A percentile compares a stretch with the other conserved stretches of the same genome.
phyloP scores from a whole-genome alignment of 2,329 filamentous ascomycete species.

The Conoideocrella luteorostrata region DNA sequence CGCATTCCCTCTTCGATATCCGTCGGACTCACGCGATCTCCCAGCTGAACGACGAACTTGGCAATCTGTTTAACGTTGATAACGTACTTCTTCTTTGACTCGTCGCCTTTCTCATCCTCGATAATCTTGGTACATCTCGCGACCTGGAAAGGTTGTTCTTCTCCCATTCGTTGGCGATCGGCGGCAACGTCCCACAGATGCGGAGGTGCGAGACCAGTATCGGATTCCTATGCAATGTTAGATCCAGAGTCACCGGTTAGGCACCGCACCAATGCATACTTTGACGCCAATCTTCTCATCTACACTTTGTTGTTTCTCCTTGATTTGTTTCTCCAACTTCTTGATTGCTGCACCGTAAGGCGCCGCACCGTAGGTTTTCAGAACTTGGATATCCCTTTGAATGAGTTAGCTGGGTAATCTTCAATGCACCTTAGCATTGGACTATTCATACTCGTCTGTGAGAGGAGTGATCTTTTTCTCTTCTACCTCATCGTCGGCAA shows the following conservation, averaged over 20 bases:
- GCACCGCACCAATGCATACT: constrained; percentile 32
- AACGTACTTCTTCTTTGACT: constrained; percentile 98
- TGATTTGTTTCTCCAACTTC: constrained; percentile 98
- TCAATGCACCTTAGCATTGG: background rate
- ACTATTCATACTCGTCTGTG: constrained; percentile 77
- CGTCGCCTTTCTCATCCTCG: constrained; percentile 83
- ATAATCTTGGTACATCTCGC: constrained; percentile 99
- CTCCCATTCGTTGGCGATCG: constrained; percentile 95
- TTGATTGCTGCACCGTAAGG: constrained; percentile 91
- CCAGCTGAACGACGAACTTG: constrained; percentile 97
- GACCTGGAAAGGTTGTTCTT: constrained; percentile 96
- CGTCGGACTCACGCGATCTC: constrained; percentile 92
- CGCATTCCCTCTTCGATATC: constrained; percentile 99
- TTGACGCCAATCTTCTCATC: constrained; percentile 97
- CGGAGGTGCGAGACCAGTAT: constrained; percentile 94
- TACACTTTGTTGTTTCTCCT: constrained; percentile 95
- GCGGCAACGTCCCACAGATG: constrained; percentile 98
- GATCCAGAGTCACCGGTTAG: constrained; percentile 4
- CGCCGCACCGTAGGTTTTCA: constrained; percentile 97
- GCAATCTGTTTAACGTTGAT: constrained; percentile 99
- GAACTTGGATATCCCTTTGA: constrained; percentile 89
- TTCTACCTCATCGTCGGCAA: constrained; percentile 90
- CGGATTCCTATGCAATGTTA: constrained; percentile 68
- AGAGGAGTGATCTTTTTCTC: constrained; percentile 99
- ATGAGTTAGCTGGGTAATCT: constrained; percentile 16